phyloP scores from a whole-genome alignment of 2,329 filamentous ascomycete genomes.

The Pseudogymnoascus sp. region DNA sequence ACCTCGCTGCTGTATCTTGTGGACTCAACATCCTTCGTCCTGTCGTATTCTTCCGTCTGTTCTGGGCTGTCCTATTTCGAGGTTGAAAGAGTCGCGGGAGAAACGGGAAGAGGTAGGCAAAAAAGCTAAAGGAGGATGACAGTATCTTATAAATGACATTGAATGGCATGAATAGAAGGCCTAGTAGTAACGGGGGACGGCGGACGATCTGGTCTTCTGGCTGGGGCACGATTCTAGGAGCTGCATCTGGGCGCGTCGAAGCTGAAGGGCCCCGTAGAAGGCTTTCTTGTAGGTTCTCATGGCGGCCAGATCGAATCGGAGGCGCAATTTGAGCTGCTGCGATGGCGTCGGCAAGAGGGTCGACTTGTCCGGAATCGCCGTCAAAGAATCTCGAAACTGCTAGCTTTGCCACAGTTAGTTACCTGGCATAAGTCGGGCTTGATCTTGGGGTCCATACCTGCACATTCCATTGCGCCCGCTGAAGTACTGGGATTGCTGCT shows the following conservation, averaged over 20 bases:
- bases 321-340: conserved; percentile 50
- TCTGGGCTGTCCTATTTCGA: conserved; percentile 46
- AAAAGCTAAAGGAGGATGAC: conserved; percentile 60
- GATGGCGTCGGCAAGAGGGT: conserved; percentile 70
- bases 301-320: conserved; percentile 55
- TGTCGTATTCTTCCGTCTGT: conserved; percentile 52
- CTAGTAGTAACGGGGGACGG: conserved; percentile 67
- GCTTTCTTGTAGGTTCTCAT: conserved; percentile 67
- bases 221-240: conserved; percentile 77
- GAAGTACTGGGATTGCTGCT: conserved; percentile 70
- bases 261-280: conserved; percentile 33
- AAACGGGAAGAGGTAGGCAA: conserved; percentile 74
- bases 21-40: conserved; percentile 73
- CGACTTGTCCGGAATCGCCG: conserved; percentile 65
- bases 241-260: conserved; percentile 51
- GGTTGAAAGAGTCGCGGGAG: conserved; percentile 60
- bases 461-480: conserved; percentile 92
- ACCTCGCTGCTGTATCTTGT: conserved; percentile 78
- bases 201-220: conserved; percentile 57
- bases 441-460: conserved; percentile 48
- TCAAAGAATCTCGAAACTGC: conserved; percentile 98
- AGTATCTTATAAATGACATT: conserved; percentile 68
- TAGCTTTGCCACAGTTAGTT: conserved; percentile 51
- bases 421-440: conserved; percentile 11
- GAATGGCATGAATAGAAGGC: conserved; percentile 74